phyloP scores from a whole-genome alignment of 2,329 filamentous ascomycete genomes.

The Epichloe glyceriae region DNA sequence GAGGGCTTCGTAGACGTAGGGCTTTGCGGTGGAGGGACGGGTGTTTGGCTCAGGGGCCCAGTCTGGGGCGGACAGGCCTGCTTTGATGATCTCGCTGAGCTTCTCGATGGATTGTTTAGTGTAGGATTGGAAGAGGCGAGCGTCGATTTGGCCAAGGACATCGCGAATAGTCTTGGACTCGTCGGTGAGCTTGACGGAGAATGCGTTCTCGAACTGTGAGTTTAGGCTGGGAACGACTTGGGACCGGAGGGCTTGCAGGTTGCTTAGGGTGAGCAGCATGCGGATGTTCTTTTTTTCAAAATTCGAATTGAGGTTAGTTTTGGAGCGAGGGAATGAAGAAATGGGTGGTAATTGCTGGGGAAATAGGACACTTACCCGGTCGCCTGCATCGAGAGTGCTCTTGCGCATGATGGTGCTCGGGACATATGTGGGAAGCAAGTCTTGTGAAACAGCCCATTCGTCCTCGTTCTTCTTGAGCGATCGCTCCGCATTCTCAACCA shows the following conservation, averaged over 20 bases:
- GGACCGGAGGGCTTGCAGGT: slow-evolving; percentile 70
- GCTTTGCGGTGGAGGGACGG: slow-evolving; percentile 61
- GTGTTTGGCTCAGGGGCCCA: slow-evolving; percentile 52
- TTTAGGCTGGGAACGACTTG: slow-evolving; percentile 82
- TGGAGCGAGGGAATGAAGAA: slow-evolving; percentile 11
- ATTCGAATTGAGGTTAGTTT: neutral
- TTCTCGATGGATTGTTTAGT: slow-evolving; percentile 61
- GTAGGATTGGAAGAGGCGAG: slow-evolving; percentile 83
- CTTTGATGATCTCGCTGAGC: slow-evolving; percentile 56
- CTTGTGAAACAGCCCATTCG: slow-evolving; percentile 41
- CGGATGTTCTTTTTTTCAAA: slow-evolving; percentile 55
- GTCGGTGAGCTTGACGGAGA: slow-evolving; percentile 87
- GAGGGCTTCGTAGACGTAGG: slow-evolving; percentile 82
- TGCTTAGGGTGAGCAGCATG: slow-evolving; percentile 87
- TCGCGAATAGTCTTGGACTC: slow-evolving; percentile 87
- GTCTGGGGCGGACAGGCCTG: slow-evolving; percentile 55
- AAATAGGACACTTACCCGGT: slow-evolving; percentile 33
- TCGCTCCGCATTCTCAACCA: slow-evolving; percentile 92
- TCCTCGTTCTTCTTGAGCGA: slow-evolving; percentile 51
- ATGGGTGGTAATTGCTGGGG: neutral
- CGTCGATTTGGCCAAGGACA: slow-evolving; percentile 80
- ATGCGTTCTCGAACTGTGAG: slow-evolving; percentile 82
- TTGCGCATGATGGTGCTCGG: slow-evolving; percentile 22
- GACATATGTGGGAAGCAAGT: slow-evolving; percentile 23
- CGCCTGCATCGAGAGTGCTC: slow-evolving; percentile 39